Conservation (phyloP, 2,329 filamentous ascomycete species). For the Drechslerella coelobrocha region DNA sequence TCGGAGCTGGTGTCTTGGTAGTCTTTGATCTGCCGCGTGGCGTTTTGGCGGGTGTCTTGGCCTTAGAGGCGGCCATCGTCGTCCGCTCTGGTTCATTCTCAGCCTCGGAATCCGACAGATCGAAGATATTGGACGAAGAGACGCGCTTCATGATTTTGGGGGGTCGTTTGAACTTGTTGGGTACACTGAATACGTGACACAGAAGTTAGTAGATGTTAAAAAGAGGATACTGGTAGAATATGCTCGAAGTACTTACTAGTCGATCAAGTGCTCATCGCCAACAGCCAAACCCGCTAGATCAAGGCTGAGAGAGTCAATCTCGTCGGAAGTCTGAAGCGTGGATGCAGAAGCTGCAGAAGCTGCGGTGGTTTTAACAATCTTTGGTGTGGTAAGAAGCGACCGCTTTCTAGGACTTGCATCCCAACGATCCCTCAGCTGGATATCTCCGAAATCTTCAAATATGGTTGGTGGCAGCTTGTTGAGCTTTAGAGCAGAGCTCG, state of each 20-base stretch:
- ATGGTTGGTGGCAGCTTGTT: conserved; percentile 1
- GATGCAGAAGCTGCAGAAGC: background rate
- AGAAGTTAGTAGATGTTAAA: background rate
- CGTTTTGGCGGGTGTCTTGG: background rate
- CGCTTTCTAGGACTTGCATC: background rate
- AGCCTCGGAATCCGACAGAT: conserved; percentile 33
- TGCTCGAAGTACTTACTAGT: conserved; percentile 21
- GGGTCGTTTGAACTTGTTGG: conserved; percentile 35
- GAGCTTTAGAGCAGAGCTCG: conserved; percentile 17
- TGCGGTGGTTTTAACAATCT: background rate
- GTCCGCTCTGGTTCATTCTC: conserved; percentile 1
- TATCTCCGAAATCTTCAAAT: background rate
- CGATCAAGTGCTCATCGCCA: conserved; percentile 29
- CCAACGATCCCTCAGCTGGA: background rate
- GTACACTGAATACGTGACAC: conserved; percentile 12
- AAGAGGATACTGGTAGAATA: no score
- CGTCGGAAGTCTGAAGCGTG: background rate
- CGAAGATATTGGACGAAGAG: conserved; percentile 37
- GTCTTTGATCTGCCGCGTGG: conserved; percentile 23
- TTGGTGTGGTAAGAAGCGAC: background rate
- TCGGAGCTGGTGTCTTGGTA: conserved; percentile 23
- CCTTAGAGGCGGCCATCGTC: background rate
- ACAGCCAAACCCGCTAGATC: conserved; percentile 31
- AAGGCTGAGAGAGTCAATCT: conserved; percentile 29
- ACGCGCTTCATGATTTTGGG: conserved; percentile 32